A percentile compares a stretch with the other conserved stretches of the same genome.
These are phyloP conservation scores for Nigrospora oryzae DNA, from an alignment of 2,329 filamentous ascomycete genomes.

Conservation along the genomic window DNA sequence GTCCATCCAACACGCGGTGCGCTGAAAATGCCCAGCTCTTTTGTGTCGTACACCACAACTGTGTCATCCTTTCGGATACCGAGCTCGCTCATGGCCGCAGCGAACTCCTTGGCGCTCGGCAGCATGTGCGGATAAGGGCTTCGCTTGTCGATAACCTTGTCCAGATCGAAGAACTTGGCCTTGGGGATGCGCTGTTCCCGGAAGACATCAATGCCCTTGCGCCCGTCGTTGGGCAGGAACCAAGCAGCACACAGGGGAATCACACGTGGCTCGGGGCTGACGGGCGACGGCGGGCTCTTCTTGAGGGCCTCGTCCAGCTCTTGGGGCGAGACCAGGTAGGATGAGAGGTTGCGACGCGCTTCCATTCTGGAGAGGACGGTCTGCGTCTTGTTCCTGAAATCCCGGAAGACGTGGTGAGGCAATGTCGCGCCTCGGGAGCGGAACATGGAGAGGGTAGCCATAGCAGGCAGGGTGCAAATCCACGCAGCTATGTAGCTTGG, in stretches of 20 bases:
- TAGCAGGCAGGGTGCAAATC: constrained; percentile 14
- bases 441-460: constrained; percentile 34
- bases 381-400: not conserved
- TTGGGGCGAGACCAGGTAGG: constrained; percentile 78
- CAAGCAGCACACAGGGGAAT: constrained; percentile 88
- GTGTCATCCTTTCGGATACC: constrained; percentile 83
- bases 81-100: constrained; percentile 77
- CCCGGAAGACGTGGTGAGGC: constrained; percentile 21
- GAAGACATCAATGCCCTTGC: constrained; percentile 75
- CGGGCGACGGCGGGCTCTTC: constrained; percentile 70
- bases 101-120: constrained; percentile 71
- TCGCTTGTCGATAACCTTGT: constrained; percentile 78
- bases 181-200: constrained; percentile 76
- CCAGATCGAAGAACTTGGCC: constrained; percentile 92
- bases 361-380: constrained; percentile 20
- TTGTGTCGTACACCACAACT: constrained; percentile 88
- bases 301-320: constrained; percentile 76
- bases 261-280: constrained; percentile 73
- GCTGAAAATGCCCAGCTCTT: constrained; percentile 88
- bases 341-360: constrained; percentile 53
- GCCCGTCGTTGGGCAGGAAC: constrained; percentile 90
- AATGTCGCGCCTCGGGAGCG: constrained; percentile 31
- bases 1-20: constrained; percentile 94
- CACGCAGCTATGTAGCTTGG: too few species aligned
- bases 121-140: constrained; percentile 97